These are phyloP conservation scores for Vitis labrusca DNA, from an alignment of 164 flowering plant genomes.

Conservation along the genomic window DNA sequence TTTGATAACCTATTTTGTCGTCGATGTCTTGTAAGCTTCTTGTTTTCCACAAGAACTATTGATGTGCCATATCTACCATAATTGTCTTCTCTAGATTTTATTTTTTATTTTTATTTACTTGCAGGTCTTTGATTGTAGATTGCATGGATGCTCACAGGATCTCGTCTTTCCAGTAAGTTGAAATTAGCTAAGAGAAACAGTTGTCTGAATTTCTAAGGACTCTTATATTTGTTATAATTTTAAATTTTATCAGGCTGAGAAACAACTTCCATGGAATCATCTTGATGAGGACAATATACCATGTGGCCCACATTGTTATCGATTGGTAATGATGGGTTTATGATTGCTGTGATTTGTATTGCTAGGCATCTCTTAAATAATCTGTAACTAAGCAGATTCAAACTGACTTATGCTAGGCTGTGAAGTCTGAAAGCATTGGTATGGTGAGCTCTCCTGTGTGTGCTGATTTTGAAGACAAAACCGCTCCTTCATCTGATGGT, in stretches of 20 bases:
- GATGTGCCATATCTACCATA: not conserved
- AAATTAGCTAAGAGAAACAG: not conserved
- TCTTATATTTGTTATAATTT: conserved; percentile 2
- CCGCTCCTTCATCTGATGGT: conserved; percentile 44
- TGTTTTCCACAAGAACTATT: not conserved
- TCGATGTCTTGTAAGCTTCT: conserved; percentile 71
- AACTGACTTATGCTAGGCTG: conserved; percentile 37
- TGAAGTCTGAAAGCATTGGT: conserved; percentile 48
- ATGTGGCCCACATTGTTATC: conserved; percentile 80
- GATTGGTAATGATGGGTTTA: conserved; percentile 43
- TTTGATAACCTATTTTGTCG: conserved; percentile 93
- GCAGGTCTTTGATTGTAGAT: conserved; percentile 96
- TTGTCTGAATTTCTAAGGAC: conserved; percentile 5
- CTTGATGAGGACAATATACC: conserved; percentile 58
- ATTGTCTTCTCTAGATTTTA: not conserved
- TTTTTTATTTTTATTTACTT: conserved; percentile 11
- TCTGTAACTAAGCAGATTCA: not conserved
- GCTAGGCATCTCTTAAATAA: not conserved
- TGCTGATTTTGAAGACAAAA: conserved; percentile 44
- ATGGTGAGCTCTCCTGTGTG: conserved; percentile 28
- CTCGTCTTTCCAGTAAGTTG: conserved; percentile 87
- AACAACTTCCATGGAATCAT: conserved; percentile 62
- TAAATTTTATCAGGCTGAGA: conserved; percentile 61
- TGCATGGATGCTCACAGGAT: conserved; percentile 99
- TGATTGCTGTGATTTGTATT: not conserved